Evolutionary conservation across 208 protist genomes (phyloP).

Genomic region (Vickermania spadyakhi): DNA sequence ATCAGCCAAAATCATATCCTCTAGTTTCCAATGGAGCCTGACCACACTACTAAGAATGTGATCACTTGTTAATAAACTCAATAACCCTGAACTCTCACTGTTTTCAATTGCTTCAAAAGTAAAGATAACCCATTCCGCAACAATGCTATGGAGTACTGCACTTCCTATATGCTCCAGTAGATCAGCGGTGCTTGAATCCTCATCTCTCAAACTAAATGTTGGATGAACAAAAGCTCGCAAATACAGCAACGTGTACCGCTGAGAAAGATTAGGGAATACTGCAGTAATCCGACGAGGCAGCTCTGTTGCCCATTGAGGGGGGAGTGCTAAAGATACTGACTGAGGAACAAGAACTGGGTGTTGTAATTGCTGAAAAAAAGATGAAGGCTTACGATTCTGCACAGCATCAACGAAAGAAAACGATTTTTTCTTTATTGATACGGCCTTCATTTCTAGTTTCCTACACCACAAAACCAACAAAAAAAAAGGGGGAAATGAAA

Average conservation of each 20-base stretch:
- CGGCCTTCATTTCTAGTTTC: neutral
- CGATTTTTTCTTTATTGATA: too few species aligned
- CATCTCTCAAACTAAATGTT: constrained; percentile 59
- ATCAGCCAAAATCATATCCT: constrained; percentile 83
- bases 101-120: constrained; percentile 48
- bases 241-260: constrained; percentile 38
- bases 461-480: constrained; percentile 4
- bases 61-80: constrained; percentile 47
- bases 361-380: too few species aligned
- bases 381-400: too few species aligned
- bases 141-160: constrained; percentile 29
- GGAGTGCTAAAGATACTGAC: constrained; percentile 65
- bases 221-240: constrained; percentile 80
- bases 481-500: constrained; percentile 4
- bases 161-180: constrained; percentile 50
- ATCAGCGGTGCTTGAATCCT: constrained; percentile 46
- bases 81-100: constrained; percentile 40
- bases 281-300: constrained; percentile 49
- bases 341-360: constrained; percentile 1
- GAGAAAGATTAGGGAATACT: constrained; percentile 48
- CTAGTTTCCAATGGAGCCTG: constrained; percentile 60
- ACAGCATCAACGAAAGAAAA: too few species aligned
- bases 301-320: constrained; percentile 76
- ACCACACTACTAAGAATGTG: constrained; percentile 48
- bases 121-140: constrained; percentile 32